Evolutionary conservation across 208 protist genomes (phyloP), one percentile per base, ranked within the genome.

Genomic region (Acanthamoeba rhysodes): DNA sequence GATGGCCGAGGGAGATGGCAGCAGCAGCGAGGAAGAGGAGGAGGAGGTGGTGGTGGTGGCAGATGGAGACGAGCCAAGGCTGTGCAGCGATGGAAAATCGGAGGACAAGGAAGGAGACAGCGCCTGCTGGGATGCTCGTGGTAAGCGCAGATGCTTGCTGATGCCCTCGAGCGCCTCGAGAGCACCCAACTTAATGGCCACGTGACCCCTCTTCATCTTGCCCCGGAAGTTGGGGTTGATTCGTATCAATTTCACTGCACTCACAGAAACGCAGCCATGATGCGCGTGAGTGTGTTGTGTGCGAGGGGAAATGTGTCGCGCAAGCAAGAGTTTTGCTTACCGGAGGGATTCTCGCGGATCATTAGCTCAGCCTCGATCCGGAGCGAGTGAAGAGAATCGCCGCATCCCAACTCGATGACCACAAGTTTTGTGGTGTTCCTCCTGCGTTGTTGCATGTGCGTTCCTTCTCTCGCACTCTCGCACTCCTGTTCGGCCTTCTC

Each of bases 341-440:
- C 70, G 5, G 70, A 78, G 8, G 80, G 53, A 59, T 88, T 88
- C 41, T 88, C 80, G 7, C 50, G 22, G 12, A 64, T 41, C 80
- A 88, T 64, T 9, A 88, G 53, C 80, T 88, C 80, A n/a, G 80
- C 80, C n/a, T 88, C 80, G 4, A 88, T 88, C 7, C 80, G 80
- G 50, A 88, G 41, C 45, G 80, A 88, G 24, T 88, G 80, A 32
- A 88, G n/a, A 9, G 80, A 88, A 32, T 88, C 80, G 41, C 80
- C 80, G 41, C 80, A 88, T 53, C 80, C 80, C 80, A 88, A 3
- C 24, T 88, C 80, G 50, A 88, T 22, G 12, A 88, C 53, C 37
- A 88, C 80, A 5, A 88, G 24, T 14, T 88, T 64, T 6, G 53
- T 16, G 4, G 4, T 59, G 37, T 41, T 64, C 32, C 22, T 53